Evolutionary conservation across 129 eudicot species (phyloP).

Genomic region (Flaveria sonorensis): DNA sequence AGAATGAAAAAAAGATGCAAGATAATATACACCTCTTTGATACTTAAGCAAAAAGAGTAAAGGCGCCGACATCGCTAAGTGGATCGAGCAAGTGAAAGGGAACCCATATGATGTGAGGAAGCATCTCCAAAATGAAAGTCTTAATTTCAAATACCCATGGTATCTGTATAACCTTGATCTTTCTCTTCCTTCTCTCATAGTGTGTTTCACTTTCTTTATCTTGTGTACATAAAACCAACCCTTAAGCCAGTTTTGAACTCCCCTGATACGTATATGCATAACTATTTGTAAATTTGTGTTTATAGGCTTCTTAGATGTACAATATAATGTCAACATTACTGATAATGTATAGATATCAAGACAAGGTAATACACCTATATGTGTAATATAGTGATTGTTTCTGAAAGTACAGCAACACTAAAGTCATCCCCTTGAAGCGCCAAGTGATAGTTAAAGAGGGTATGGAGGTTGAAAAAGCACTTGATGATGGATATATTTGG

Average conservation of each 20-base stretch:
- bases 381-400: background rate
- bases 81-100: background rate
- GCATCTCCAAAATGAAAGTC: background rate
- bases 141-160: background rate
- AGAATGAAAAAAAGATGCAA: background rate
- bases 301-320: too few species aligned
- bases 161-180: background rate
- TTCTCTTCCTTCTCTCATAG: background rate
- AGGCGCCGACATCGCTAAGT: background rate
- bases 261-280: background rate
- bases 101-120: background rate
- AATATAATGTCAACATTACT: too few species aligned
- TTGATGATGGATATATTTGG: conserved; percentile 24
- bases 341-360: background rate
- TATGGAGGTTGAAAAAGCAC: background rate
- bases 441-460: background rate
- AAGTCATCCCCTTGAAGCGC: background rate
- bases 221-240: background rate
- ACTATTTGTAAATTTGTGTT: too few species aligned
- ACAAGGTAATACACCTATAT: background rate
- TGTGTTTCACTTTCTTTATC: background rate
- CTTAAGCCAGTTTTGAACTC: background rate
- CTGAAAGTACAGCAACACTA: background rate
- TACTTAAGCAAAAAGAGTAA: background rate
- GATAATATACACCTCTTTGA: background rate